Evolutionary conservation across 2,329 filamentous ascomycete genomes (phyloP), one percentile per base, ranked within the genome.

Genomic region (Paecilomyces dactylethromorphus): DNA sequence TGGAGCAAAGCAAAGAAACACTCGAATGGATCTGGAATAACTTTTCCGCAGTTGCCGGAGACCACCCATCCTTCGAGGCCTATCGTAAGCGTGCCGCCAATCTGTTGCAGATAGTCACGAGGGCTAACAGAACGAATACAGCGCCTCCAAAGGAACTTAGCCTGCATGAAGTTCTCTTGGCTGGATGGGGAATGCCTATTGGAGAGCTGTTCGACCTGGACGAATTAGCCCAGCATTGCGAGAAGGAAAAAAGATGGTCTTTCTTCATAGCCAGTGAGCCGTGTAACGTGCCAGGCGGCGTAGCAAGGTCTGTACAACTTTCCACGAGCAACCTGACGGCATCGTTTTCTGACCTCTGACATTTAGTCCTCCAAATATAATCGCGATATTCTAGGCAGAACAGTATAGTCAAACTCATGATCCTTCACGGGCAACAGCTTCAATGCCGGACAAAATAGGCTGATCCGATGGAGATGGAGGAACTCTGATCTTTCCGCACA

Each of bases 401-500:
- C 13, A n/a, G 21, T 21, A 13, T 21, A 33, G 21, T 58, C n/a
- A 11, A 12, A 24, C 33, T 33, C 39, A 54, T n/a, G 56, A 35
- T 4, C 45, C 45, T 45, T 52, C 52, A 11, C 50, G 60, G 53
- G 65, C 61, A 35, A 56, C 62, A 33, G 54, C 61, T 57, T 65
- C 62, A 18, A 62, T 60, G 10, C 62, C 63, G 22, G 60, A 57
- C 29, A 63, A 58, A 29, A 61, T 61, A 13, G 61, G 57, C 11
- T 58, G 58, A 5, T 58, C 33, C 53, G 58, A 54, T 2, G 51
- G 26, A 12, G 59, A 56, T 8, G 59, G 60, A 53, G 59, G 60
- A 56, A 58, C 53, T 33, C 72, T 66, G 39, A 88, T 77, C 59
- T 79, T 83, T 24, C 91, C 91, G 70, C 89, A 94, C 62, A 96